phyloP scores from a whole-genome alignment of 1,284 basidiomycete genomes.

The Bjerkandera adusta region DNA sequence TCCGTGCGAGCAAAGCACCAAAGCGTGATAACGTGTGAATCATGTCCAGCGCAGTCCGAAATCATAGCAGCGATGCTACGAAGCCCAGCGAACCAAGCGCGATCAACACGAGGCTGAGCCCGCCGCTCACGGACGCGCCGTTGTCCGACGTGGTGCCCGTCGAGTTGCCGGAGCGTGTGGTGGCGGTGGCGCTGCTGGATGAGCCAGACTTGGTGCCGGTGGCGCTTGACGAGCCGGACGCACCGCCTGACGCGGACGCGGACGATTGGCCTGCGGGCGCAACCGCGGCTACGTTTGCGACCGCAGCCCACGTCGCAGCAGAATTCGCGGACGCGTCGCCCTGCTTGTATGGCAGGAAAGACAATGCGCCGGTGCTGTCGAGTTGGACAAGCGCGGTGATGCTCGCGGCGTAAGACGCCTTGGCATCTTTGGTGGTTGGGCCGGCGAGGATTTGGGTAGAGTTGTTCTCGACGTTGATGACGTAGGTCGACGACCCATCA shows the following conservation, averaged over 20 bases:
- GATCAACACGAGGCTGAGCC: slow-evolving; percentile 5
- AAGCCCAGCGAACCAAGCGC: slow-evolving; percentile 6
- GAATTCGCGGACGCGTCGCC: slow-evolving; percentile 43
- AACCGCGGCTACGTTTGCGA: slow-evolving; percentile 29
- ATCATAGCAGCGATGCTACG: background rate
- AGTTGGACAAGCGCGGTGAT: slow-evolving; percentile 75
- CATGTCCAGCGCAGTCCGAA: too few species aligned
- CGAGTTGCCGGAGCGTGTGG: background rate
- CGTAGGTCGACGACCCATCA: slow-evolving; percentile 76
- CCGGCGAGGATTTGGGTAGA: slow-evolving; percentile 71
- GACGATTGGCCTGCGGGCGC: slow-evolving; percentile 23
- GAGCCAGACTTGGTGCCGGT: slow-evolving; percentile 6
- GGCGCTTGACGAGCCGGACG: background rate
- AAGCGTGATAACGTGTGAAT: background rate
- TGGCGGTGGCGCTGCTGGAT: slow-evolving; percentile 1
- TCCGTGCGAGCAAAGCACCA: too few species aligned
- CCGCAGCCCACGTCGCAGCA: slow-evolving; percentile 47
- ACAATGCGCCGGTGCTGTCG: slow-evolving; percentile 61
- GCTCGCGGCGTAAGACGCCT: slow-evolving; percentile 73
- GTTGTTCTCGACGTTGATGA: slow-evolving; percentile 81
- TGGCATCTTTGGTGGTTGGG: slow-evolving; percentile 64
- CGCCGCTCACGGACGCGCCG: background rate
- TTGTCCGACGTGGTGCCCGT: background rate
- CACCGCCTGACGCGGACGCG: slow-evolving; percentile 1
- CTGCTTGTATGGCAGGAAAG: slow-evolving; percentile 64